Base-by-base conservation (phyloP, 192 early-diverging fungal species). In the Gigaspora rosea region DNA sequence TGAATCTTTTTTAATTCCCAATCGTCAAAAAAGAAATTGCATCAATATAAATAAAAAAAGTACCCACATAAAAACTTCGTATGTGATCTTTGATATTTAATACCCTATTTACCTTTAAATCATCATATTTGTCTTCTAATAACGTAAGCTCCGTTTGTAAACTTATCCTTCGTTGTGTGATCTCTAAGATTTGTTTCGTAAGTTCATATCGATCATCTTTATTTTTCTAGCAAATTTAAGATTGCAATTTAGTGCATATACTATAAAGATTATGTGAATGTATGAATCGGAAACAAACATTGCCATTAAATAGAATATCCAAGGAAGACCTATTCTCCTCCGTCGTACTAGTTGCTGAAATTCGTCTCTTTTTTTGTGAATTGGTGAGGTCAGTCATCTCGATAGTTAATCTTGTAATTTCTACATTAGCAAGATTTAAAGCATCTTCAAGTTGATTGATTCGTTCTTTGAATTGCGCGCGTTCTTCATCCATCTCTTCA, bases 101-200 rank as follows among this genome's bases (percentile, higher is more conserved):
- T 2, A 65, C 63, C 63, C 63, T 27, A 65, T 59, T 59, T 79
- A 79, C 78, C 78, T 64, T 74, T 59, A 79, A 57, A 11, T 79
- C 61, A 7, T 62, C 32, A 47, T 73, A 57, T 52, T 79, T 72
- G 15, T 74, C 72, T 50, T 75, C 59, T 27, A 79, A 49, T 73
- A 66, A 66, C 8, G 54, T 56, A 8, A 73, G 27, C 27, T 72
- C 71, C n/a, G 78, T 79, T 18, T 79, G 71, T 47, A 79, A 57
- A 59, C 51, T 32, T 47, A 74, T 79, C 51, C 70, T 63, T 20
- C 72, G 71, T 64, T 73, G 59, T 49, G 78, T 79, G 36, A 79
- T 64, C 41, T 79, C 78, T 10, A 75, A 15, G 18, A 79, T 63
- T 46, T 74, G 72, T 36, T 66, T 52, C 11, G 78, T 73, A 3